Evolutionary conservation across 163 green algal species (phyloP).

Genomic region (Chloromonas sp.): DNA sequence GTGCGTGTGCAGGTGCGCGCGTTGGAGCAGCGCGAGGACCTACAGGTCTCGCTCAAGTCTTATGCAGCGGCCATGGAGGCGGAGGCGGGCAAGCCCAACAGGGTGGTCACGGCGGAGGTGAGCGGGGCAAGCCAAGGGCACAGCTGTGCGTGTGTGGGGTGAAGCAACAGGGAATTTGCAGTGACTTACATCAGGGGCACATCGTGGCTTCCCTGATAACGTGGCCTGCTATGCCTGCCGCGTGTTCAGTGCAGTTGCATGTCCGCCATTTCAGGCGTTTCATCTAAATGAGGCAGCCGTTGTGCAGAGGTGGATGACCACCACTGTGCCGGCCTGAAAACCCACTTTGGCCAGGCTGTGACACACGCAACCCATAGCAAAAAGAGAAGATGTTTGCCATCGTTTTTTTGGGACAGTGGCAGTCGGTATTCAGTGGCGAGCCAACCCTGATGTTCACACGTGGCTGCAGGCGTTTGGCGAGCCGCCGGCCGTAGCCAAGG

Average conservation of each 20-base stretch:
- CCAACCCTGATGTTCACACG: not conserved
- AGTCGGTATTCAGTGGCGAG: not conserved
- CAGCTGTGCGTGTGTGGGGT: not conserved
- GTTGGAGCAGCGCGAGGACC: conserved; percentile 6
- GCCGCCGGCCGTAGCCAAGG: not conserved
- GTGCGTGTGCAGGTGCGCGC: not conserved
- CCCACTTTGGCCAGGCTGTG: too few species aligned
- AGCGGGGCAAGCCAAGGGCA: not conserved
- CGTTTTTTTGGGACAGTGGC: not conserved
- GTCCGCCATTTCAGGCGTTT: not conserved
- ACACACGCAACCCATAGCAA: too few species aligned
- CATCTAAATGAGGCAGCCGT: not conserved
- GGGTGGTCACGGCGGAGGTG: conserved; percentile 7
- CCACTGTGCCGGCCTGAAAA: too few species aligned
- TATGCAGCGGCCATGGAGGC: conserved; percentile 1
- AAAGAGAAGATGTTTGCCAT: too few species aligned
- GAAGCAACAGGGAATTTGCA: not conserved
- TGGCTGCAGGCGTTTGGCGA: not conserved
- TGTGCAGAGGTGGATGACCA: not conserved
- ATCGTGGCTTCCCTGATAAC: too few species aligned
- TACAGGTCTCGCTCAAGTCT: not conserved
- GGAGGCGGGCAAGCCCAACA: conserved; percentile 7
- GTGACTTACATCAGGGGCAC: too few species aligned
- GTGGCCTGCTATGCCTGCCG: too few species aligned
- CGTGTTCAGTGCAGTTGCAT: too few species aligned